phyloP scores from a whole-genome alignment of 1,139 yeast genomes.

The Scheffersomyces segobiensis region DNA sequence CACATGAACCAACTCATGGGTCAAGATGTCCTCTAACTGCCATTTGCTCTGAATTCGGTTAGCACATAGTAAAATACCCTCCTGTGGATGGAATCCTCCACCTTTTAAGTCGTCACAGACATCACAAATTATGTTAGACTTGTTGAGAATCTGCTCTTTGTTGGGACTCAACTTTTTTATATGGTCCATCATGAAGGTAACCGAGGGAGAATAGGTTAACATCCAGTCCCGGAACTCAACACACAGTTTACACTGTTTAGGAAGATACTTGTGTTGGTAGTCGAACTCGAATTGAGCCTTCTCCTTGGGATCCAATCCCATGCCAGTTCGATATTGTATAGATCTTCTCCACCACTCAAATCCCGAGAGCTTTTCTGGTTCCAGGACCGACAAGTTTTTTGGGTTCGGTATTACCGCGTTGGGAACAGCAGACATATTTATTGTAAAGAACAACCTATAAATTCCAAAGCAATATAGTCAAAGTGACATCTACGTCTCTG shows the following conservation, averaged over 20 bases:
- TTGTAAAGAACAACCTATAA: neutral
- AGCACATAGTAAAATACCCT: slow-evolving; percentile 85
- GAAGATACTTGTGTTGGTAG: slow-evolving; percentile 46
- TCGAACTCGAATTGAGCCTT: slow-evolving; percentile 61
- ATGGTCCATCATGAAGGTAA: slow-evolving; percentile 84
- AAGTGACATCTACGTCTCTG: neutral
- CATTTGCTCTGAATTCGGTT: slow-evolving; percentile 76
- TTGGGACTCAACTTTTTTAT: slow-evolving; percentile 54
- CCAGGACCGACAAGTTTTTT: slow-evolving; percentile 6
- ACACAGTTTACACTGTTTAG: slow-evolving; percentile 61
- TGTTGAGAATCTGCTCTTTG: slow-evolving; percentile 13
- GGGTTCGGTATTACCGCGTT: neutral
- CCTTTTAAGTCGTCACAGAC: slow-evolving; percentile 84
- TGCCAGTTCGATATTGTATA: slow-evolving; percentile 69
- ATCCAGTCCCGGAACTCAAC: slow-evolving; percentile 78
- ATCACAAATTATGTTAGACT: slow-evolving; percentile 68
- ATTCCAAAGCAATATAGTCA: neutral
- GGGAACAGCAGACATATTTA: neutral
- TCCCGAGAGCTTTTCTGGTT: slow-evolving; percentile 32
- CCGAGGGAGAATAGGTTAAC: slow-evolving; percentile 78
- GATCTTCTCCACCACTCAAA: slow-evolving; percentile 86
- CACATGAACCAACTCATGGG: slow-evolving; percentile 93
- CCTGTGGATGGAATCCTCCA: slow-evolving; percentile 91
- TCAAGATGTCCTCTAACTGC: slow-evolving; percentile 85
- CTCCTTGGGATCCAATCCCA: slow-evolving; percentile 59